Evolutionary conservation across 192 early-diverging fungal species (phyloP).

Genomic region (Mortierella antarctica): DNA sequence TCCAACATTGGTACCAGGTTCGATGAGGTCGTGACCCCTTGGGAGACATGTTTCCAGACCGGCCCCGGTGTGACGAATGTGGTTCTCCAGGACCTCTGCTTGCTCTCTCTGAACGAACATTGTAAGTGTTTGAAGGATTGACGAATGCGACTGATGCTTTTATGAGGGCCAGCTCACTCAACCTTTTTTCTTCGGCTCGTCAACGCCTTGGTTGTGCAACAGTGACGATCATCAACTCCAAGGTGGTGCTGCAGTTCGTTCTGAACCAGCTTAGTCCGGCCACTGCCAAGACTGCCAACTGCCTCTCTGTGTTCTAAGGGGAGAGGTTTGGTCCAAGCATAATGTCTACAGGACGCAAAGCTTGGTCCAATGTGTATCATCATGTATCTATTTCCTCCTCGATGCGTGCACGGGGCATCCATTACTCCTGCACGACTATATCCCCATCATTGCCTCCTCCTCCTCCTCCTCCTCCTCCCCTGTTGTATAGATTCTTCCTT

Average conservation of each 20-base stretch:
- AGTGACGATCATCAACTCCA: constrained; percentile 43
- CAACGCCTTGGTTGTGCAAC: background rate
- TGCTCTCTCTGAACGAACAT: constrained; percentile 38
- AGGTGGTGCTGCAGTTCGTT: constrained; percentile 21
- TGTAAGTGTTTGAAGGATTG: constrained; percentile 14
- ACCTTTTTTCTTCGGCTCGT: constrained; percentile 1
- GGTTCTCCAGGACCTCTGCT: constrained; percentile 27
- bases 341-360: no score
- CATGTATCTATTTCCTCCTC: background rate
- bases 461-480: no score
- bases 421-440: no score
- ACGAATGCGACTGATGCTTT: background rate
- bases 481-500: no score
- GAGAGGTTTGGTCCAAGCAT: no score
- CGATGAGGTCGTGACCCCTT: constrained; percentile 43
- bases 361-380: background rate
- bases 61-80: constrained; percentile 17
- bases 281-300: constrained; percentile 34
- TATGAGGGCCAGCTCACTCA: background rate
- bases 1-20: constrained; percentile 34
- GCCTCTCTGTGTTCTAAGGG: constrained; percentile 14
- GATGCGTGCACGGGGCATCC: background rate
- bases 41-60: constrained; percentile 7
- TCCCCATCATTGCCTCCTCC: no score
- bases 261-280: constrained; percentile 39